Evolutionary conservation across 345 rosid species (phyloP), one percentile per base, ranked within the genome.

Genomic region (Iberis pinnata): DNA sequence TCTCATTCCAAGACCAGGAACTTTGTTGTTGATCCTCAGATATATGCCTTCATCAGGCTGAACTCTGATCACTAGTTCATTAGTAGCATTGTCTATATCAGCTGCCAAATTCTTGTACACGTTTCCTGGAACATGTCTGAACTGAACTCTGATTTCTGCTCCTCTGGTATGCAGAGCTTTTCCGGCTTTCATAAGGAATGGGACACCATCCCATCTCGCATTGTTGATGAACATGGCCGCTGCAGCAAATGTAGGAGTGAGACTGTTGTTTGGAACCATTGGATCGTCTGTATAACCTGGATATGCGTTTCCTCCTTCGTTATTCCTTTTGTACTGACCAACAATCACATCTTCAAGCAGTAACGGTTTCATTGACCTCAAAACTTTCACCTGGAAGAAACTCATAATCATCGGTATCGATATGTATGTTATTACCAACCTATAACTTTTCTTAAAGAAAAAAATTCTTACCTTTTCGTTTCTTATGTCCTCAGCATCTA

Each of bases 11-110:
- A 86, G 83, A 56, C 97, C 97, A 12, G 97, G 97, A 55, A 86
- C 86, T 72, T 89, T 89, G 76, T 89, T 89, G 75, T 89, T 89
- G 70, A 89, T 83, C 84, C 78, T 89, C 43, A 89, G 70, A 76
- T 89, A 89, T 64, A 89, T 86, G 46, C 95, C 95, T 76, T 89
- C 97, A 69, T 86, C 95, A 46, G 97, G 97, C 67, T 86, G 97
- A 53, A 89, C 94, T 12, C 84, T 80, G 16, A 89, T 81, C 53
- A 86, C 97, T 43, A 86, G 90, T 75, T 83, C 97, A 59, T 83
- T 83, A 36, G 94, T 81, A 3, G 86, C 90, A 73, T 82, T 78
- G 54, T 84, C 88, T 31, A 86, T 59, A 69, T 82, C 84, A 53
- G 84, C 82, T 2, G 81, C 88, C 15, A 89, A 78, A 45, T 49